Evolutionary conservation across 495 filamentous ascomycete species (phyloP).

Genomic region (Aspergillus ostianus): DNA sequence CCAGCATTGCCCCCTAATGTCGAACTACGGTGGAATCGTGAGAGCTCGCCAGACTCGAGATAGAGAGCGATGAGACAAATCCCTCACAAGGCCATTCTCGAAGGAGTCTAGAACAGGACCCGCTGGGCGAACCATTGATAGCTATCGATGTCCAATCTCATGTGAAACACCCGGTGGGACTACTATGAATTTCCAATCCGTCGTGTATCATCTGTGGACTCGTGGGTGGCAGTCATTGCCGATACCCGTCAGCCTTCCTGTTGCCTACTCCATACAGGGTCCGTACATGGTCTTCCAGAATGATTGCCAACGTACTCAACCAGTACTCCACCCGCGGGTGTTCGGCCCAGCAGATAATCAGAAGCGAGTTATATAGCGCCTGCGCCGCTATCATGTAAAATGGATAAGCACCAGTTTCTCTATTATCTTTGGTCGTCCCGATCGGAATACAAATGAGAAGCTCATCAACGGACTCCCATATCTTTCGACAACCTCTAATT

Average conservation of each 20-base stretch:
- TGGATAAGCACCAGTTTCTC: background rate
- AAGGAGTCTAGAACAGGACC: conserved; percentile 4
- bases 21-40: background rate
- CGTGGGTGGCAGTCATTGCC: background rate
- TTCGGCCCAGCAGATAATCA: conserved; percentile 5
- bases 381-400: background rate
- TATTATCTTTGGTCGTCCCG: background rate
- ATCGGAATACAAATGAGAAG: background rate
- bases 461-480: background rate
- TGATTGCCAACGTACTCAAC: background rate
- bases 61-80: background rate
- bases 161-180: conserved; percentile 3
- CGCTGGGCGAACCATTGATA: background rate
- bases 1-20: background rate
- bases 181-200: background rate
- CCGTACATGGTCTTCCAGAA: background rate
- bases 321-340: conserved; percentile 8
- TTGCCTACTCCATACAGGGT: background rate
- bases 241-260: conserved; percentile 2
- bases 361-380: background rate
- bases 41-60: background rate
- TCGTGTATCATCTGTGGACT: background rate
- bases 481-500: background rate
- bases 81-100: background rate
- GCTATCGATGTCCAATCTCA: background rate